Conservation (phyloP, 495 filamentous ascomycete genomes). For the Acidomyces sp. region DNA sequence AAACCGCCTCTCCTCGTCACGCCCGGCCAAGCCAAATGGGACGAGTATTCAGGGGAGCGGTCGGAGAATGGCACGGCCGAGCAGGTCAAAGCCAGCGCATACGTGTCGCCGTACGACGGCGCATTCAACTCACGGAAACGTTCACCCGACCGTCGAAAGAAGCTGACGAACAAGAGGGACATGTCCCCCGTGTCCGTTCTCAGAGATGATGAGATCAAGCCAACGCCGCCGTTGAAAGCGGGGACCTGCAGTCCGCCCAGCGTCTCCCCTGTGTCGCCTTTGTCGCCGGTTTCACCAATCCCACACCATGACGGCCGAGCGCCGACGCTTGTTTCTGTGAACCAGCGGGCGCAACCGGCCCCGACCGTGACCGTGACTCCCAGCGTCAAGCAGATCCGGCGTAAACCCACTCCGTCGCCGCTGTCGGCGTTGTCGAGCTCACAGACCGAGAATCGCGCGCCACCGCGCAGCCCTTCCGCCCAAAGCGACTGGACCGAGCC, state of each 20-base stretch:
- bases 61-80: conserved; percentile 10
- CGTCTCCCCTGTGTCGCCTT: conserved; percentile 7
- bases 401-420: conserved; percentile 14
- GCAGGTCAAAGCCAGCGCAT: conserved; percentile 10
- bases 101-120: conserved; percentile 9
- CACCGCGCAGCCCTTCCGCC: conserved; percentile 9
- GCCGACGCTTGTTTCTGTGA: conserved; percentile 2
- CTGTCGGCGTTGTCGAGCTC: not conserved
- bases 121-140: conserved; percentile 9
- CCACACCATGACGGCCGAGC: conserved; percentile 6
- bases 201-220: conserved; percentile 13
- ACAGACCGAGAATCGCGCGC: conserved; percentile 7
- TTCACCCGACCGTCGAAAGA: conserved; percentile 4
- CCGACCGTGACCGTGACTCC: conserved; percentile 1
- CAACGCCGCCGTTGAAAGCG: conserved; percentile 1
- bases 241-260: not conserved
- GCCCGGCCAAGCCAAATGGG: conserved; percentile 12
- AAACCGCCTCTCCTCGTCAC: conserved; percentile 14
- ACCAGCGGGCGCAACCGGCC: conserved; percentile 2
- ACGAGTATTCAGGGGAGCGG: conserved; percentile 14
- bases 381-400: conserved; percentile 10
- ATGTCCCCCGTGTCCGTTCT: conserved; percentile 14
- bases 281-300: conserved; percentile 14
- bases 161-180: not conserved
- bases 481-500: conserved; percentile 4